Evolutionary conservation across 768 basidiomycete genomes (phyloP).

Genomic region (Naematelia encephala): DNA sequence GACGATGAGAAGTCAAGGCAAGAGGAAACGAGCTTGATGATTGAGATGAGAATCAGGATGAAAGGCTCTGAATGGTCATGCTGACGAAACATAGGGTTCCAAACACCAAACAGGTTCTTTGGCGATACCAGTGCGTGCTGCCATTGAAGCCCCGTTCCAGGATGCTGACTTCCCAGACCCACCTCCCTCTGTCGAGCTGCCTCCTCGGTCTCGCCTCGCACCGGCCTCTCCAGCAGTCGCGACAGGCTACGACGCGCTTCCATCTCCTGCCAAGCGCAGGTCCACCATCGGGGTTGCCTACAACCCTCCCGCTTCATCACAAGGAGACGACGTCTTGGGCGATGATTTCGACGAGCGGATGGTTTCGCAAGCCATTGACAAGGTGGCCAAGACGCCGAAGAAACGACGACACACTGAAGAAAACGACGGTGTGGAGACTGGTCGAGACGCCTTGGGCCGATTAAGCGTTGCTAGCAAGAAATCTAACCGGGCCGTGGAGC

Average conservation of each 20-base stretch:
- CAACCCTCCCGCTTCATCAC: neutral
- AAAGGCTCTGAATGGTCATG: too few relatives aligned
- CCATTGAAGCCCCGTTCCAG: neutral
- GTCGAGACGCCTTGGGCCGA: neutral
- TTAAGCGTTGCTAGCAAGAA: conserved; percentile 6
- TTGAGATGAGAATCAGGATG: neutral
- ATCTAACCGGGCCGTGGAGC: conserved; percentile 3
- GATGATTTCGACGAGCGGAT: neutral
- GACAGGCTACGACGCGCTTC: conserved; percentile 22
- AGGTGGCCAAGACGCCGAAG: neutral
- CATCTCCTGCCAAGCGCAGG: conserved; percentile 22
- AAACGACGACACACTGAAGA: conserved; percentile 1
- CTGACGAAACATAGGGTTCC: neutral
- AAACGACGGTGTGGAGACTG: conserved; percentile 7
- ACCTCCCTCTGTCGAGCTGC: conserved; percentile 23
- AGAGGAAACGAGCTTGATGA: neutral
- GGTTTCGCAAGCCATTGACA: conserved; percentile 1
- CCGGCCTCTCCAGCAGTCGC: conserved; percentile 22
- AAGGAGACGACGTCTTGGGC: conserved; percentile 8
- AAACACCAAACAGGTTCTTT: neutral
- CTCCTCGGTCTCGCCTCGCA: conserved; percentile 15
- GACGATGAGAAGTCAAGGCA: neutral
- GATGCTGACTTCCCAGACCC: conserved; percentile 15
- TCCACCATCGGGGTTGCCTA: conserved; percentile 6
- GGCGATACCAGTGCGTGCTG: neutral